phyloP scores from a whole-genome alignment of 257 asterid genomes.

The Scutellaria barbata region DNA sequence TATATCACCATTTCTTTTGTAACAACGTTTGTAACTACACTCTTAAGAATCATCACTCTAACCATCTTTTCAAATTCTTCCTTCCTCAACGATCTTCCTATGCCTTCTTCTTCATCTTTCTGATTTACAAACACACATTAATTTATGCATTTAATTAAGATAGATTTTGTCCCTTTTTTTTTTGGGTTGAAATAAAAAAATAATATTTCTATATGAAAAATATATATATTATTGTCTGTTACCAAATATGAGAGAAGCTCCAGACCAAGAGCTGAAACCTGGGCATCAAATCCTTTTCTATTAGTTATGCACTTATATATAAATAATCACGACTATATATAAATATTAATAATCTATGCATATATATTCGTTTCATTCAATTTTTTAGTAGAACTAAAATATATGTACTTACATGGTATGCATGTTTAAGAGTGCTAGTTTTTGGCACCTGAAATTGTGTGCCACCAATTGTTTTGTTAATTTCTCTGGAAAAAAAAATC shows the following conservation, averaged over 20 bases:
- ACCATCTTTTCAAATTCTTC: constrained; percentile 56
- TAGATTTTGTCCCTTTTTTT: background rate
- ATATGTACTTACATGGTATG: constrained; percentile 46
- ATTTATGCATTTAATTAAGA: background rate
- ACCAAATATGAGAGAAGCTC: constrained; percentile 35
- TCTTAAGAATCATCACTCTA: constrained; percentile 46
- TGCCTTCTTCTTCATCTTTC: constrained; percentile 47
- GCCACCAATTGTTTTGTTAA: constrained; percentile 53
- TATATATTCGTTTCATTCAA: no score
- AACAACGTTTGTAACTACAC: constrained; percentile 56
- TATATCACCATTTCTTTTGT: constrained; percentile 57
- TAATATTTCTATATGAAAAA: background rate
- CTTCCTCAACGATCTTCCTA: constrained; percentile 42
- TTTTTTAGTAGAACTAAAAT: background rate
- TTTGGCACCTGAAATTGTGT: constrained; percentile 61
- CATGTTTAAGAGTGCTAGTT: constrained; percentile 36
- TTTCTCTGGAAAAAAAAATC: constrained; percentile 46
- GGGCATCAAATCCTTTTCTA: constrained; percentile 10
- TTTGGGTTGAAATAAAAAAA: background rate
- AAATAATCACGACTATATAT: background rate
- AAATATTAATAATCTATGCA: no score
- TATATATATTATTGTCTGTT: background rate
- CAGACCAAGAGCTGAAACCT: constrained; percentile 33
- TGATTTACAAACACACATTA: constrained; percentile 29
- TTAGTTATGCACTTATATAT: background rate